Evolutionary conservation across 176 grass and related monocot species (phyloP).

Genomic region (Carex kokanica): DNA sequence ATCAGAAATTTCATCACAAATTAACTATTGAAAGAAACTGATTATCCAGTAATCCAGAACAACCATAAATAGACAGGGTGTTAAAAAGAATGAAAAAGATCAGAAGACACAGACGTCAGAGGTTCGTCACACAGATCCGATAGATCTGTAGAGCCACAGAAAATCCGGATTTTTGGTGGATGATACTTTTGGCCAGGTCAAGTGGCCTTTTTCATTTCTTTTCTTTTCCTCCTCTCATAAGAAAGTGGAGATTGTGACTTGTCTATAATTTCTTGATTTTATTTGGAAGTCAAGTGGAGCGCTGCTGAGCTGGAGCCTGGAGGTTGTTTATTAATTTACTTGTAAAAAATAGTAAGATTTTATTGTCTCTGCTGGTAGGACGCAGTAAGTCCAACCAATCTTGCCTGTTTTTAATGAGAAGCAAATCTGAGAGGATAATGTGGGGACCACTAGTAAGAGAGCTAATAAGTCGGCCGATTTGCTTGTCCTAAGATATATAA

Average conservation of each 20-base stretch:
- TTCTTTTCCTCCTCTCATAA: too few relatives aligned
- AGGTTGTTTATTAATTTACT: neutral
- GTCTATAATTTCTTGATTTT: neutral
- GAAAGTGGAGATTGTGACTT: neutral
- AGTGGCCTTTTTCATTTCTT: neutral
- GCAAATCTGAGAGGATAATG: neutral
- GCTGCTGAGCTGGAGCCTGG: too few relatives aligned
- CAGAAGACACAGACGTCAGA: neutral
- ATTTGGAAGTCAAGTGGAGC: too few relatives aligned
- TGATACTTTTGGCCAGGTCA: neutral
- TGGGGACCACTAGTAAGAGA: neutral
- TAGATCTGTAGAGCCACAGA: neutral
- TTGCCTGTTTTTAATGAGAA: neutral
- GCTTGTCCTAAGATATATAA: neutral
- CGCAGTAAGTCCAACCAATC: neutral
- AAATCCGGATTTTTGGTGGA: neutral
- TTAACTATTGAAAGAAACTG: neutral
- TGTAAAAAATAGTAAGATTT: neutral
- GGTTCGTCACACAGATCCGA: too few relatives aligned
- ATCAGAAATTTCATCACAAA: too few relatives aligned
- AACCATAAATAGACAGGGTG: neutral
- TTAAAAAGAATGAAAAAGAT: neutral
- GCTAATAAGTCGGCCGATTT: neutral
- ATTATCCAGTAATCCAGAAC: neutral
- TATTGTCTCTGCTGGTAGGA: neutral